Conservation (phyloP, 208 protist species). For the Leptomonas pyrrhocoris region DNA sequence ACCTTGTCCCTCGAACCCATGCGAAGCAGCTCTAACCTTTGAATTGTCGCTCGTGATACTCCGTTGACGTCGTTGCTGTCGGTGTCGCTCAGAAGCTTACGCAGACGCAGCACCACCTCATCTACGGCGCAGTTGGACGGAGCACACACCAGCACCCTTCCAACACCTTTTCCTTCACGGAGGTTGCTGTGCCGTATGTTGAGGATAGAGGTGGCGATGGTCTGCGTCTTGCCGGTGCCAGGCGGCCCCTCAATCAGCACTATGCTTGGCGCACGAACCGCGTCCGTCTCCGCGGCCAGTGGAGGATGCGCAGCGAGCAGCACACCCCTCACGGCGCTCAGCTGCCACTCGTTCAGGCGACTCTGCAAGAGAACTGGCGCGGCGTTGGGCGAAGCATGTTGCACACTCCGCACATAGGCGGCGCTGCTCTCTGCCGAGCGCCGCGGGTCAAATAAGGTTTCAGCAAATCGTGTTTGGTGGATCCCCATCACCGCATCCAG, state of each 20-base stretch:
- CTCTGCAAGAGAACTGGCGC: slow-evolving; percentile 39
- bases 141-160: slow-evolving; percentile 76
- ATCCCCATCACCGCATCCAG: slow-evolving; percentile 55
- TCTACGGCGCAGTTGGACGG: slow-evolving; percentile 90
- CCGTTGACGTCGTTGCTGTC: no score
- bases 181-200: slow-evolving; percentile 67
- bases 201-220: slow-evolving; percentile 65
- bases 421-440: slow-evolving; percentile 8
- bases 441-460: slow-evolving; percentile 63
- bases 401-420: no score
- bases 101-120: slow-evolving; percentile 75
- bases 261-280: slow-evolving; percentile 41
- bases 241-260: slow-evolving; percentile 88
- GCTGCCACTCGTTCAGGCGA: slow-evolving; percentile 72
- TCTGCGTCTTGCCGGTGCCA: slow-evolving; percentile 93
- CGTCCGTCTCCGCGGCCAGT: slow-evolving; percentile 41
- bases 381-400: slow-evolving; percentile 24
- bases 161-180: neutral
- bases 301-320: slow-evolving; percentile 51
- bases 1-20: no score
- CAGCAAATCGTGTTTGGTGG: slow-evolving; percentile 54
- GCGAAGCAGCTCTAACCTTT: no score
- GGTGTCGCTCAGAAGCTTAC: no score
- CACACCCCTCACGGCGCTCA: slow-evolving; percentile 55
- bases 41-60: no score